Conservation (phyloP, 2,329 filamentous ascomycete genomes). For the Cladosporium colombiae region DNA sequence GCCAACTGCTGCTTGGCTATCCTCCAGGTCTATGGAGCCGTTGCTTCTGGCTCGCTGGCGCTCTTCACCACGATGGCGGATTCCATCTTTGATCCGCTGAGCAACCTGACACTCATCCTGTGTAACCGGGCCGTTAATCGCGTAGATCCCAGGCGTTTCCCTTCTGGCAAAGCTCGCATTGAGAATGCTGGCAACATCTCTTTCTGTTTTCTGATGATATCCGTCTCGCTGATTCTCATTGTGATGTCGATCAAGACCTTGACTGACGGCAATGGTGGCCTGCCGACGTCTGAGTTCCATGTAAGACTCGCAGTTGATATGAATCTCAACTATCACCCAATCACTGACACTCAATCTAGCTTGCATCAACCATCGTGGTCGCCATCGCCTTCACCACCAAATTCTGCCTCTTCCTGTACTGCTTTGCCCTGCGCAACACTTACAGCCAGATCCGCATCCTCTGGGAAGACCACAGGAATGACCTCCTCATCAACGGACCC, state of each 20-base stretch:
- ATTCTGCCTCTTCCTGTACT: conserved; percentile 81
- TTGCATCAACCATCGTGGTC: conserved; percentile 85
- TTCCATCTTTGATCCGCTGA: conserved; percentile 87
- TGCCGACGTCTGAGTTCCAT: conserved; percentile 29
- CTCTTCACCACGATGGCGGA: conserved; percentile 98
- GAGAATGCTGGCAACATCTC: conserved; percentile 95
- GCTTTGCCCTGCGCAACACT: conserved; percentile 84
- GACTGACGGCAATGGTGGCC: conserved; percentile 49
- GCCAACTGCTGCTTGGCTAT: conserved; percentile 72
- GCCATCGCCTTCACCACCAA: conserved; percentile 83
- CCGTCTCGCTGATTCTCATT: conserved; percentile 89
- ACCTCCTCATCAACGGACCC: conserved; percentile 94
- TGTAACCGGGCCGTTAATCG: conserved; percentile 84
- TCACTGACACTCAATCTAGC: background rate
- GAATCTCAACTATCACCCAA: too few species aligned
- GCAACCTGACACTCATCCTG: conserved; percentile 83
- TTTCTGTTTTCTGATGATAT: conserved; percentile 94
- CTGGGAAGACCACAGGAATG: conserved; percentile 97
- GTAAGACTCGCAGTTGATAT: background rate
- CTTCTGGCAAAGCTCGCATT: conserved; percentile 87
- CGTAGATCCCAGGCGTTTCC: conserved; percentile 84
- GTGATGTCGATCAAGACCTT: conserved; percentile 80
- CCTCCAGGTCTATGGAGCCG: conserved; percentile 86
- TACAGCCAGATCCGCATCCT: conserved; percentile 90
- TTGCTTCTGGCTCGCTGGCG: conserved; percentile 84